Evolutionary conservation across 176 grass and related monocot genomes (phyloP), one percentile per base, ranked within the genome.

Genomic region (Triticum turgidum): DNA sequence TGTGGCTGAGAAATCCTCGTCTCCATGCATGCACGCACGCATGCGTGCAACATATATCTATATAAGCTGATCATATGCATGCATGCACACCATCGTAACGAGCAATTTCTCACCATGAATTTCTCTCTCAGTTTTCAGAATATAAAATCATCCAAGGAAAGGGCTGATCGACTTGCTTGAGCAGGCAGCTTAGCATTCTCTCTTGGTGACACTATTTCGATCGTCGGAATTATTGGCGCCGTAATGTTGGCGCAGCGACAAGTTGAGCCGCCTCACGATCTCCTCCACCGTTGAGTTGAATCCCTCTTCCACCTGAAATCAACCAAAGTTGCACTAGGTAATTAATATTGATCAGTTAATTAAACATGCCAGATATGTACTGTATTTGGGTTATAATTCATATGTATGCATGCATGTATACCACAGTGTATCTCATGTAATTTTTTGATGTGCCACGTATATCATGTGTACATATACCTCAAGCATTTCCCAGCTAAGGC

Each of bases 231-330:
- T 85, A 22, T 68, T 66, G 8, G 4, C 17, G 45, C 20, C 65
- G 18, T 82, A 56, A 21, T 83, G 67, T 32, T 93, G 79, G 45
- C 79, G 63, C 37, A 96, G 65, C 30, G 80, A 78, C 10, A 42
- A 89, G 75, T 87, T 73, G 69, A 97, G 86, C 82, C 87, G 80
- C 68, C 81, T 94, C 52, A 92, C 84, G 2, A 97, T 80, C 67
- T 88, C 85, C 9, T 96, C 87, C 61, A 85, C 79, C 18, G 89
- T 91, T 30, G 80, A 47, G 56, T 41, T 89, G 51, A 90, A 92
- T 5, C 76, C 92, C 29, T 85, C 84, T 77, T 91, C 88, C 33
- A 92, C 81, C 92, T 97, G 77, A 73, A 65, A 76, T 75, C 4
- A 75, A 27, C 12, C 39, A 41, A 85, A 80, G 2, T 58, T 52